These are phyloP conservation scores for Mortierella antarctica DNA, from an alignment of 192 early-diverging fungal species.

Conservation along the genomic window DNA sequence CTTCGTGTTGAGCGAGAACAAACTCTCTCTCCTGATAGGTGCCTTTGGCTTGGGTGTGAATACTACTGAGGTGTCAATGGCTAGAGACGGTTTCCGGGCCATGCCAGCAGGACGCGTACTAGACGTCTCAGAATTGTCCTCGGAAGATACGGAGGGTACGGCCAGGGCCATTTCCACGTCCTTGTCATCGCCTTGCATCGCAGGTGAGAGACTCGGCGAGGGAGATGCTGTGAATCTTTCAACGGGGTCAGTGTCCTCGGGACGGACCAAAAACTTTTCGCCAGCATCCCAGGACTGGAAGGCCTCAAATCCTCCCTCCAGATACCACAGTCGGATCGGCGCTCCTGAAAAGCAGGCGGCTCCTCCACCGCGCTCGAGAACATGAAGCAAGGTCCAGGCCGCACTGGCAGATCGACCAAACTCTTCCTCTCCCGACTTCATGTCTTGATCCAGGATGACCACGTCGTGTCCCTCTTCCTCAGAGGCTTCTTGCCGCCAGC, in stretches of 20 bases:
- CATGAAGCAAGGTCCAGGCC: constrained; percentile 64
- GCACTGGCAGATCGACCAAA: constrained; percentile 50
- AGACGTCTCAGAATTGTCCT: too few species aligned
- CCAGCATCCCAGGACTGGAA: constrained; percentile 54
- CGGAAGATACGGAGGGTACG: background rate
- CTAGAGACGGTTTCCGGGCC: constrained; percentile 7
- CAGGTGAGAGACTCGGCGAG: background rate
- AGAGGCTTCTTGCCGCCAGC: constrained; percentile 3
- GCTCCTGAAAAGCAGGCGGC: constrained; percentile 20
- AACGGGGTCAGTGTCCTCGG: background rate
- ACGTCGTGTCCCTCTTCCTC: constrained; percentile 28
- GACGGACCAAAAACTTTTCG: constrained; percentile 24
- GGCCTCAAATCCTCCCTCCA: constrained; percentile 63
- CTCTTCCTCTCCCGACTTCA: constrained; percentile 55
- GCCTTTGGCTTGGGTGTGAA: constrained; percentile 19
- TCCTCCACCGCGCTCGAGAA: constrained; percentile 53
- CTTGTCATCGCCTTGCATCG: background rate
- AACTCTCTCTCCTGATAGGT: constrained; percentile 41
- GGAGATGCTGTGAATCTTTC: background rate
- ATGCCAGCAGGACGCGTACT: background rate
- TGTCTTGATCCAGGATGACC: constrained; percentile 62
- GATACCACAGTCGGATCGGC: constrained; percentile 50
- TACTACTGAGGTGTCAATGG: constrained; percentile 26
- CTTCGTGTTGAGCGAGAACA: constrained; percentile 59
- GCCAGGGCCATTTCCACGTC: constrained; percentile 37